A percentile compares a stretch with the other conserved stretches of the same genome.
Conservation (phyloP, 768 basidiomycete species). For the Tricholoma flavovirens region DNA sequence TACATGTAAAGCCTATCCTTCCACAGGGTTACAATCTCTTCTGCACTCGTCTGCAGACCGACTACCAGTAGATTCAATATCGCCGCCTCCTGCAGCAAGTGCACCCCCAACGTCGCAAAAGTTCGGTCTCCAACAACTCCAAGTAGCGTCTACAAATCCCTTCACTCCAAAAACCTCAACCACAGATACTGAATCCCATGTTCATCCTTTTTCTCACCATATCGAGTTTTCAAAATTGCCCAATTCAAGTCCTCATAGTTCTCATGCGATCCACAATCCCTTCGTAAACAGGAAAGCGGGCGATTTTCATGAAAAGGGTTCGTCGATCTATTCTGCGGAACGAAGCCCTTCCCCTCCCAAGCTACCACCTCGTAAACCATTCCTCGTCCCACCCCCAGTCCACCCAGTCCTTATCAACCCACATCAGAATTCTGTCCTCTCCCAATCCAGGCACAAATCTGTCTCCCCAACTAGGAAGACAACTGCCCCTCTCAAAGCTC, state of each 20-base stretch:
- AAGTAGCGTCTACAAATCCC: background rate
- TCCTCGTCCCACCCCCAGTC: background rate
- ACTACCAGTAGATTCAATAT: background rate
- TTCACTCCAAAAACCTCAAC: background rate
- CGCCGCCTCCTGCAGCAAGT: background rate
- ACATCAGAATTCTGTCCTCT: constrained; percentile 25
- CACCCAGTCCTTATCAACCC: constrained; percentile 14
- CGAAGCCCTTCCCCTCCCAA: background rate
- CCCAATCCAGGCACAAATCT: background rate
- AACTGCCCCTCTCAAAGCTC: background rate
- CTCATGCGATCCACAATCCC: constrained; percentile 32
- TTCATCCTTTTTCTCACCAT: constrained; percentile 12
- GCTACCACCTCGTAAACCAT: constrained; percentile 45
- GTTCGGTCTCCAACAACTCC: background rate
- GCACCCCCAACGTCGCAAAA: background rate
- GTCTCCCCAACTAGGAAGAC: background rate
- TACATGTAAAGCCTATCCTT: background rate
- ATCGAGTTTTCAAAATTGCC: constrained; percentile 1
- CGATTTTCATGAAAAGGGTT: background rate
- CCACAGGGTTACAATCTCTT: background rate
- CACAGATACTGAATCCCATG: background rate
- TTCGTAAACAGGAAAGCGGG: constrained; percentile 26
- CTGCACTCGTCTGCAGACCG: background rate
- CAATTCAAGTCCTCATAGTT: background rate
- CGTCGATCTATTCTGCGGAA: background rate